A percentile compares a stretch with the other conserved stretches of the same genome.
Conservation (phyloP, 2,329 filamentous ascomycete genomes). For the Geosmithia flava region DNA sequence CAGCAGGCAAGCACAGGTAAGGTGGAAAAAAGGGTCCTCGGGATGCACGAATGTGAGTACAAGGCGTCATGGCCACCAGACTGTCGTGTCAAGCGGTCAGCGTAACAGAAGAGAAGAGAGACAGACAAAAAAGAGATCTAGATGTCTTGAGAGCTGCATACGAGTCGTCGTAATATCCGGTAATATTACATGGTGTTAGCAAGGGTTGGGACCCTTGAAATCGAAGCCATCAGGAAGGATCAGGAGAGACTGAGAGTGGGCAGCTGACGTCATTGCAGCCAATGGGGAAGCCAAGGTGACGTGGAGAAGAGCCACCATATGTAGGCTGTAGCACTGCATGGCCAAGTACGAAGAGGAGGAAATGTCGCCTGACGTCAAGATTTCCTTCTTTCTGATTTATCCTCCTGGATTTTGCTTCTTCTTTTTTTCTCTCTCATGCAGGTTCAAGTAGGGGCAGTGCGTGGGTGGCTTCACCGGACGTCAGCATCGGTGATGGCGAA, state of each 20-base stretch:
- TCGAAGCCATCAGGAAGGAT: background rate
- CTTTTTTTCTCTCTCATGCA: background rate
- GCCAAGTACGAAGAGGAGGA: background rate
- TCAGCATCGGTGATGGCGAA: too few species aligned
- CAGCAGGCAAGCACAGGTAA: background rate
- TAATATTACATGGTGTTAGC: too few species aligned
- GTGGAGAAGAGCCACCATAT: background rate
- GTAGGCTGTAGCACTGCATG: background rate
- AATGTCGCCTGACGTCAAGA: conserved; percentile 1
- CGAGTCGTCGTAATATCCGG: too few species aligned
- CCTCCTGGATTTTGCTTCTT: background rate
- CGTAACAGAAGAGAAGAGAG: background rate
- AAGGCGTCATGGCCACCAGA: background rate
- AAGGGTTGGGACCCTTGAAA: background rate
- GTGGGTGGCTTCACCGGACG: background rate
- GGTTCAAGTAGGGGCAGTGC: background rate
- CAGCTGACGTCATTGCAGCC: conserved; percentile 8
- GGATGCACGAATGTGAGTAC: background rate
- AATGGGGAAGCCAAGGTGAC: conserved; percentile 1
- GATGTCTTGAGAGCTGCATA: background rate
- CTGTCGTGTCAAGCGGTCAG: background rate
- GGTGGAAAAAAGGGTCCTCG: background rate
- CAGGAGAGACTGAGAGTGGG: background rate
- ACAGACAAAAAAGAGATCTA: too few species aligned
- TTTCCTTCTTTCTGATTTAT: background rate